Evolutionary conservation across 2,329 filamentous ascomycete species (phyloP), one percentile per base, ranked within the genome.

Genomic region (Fusarium staphyleae): DNA sequence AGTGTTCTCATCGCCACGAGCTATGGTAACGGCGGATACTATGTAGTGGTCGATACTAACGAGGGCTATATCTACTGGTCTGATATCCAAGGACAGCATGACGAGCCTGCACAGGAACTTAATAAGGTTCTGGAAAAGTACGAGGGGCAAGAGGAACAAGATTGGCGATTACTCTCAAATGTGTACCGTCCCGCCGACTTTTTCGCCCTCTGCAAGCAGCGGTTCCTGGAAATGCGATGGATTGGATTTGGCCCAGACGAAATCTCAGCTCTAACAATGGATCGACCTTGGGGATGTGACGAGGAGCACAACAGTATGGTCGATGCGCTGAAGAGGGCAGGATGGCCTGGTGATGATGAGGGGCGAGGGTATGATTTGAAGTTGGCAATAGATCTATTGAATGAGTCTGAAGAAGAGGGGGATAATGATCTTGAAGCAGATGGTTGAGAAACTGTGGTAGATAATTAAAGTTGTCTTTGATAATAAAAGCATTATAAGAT

Each of bases 1-100:
- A 5, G 56, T 36, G 51, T 44, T 29, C 7, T 30, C 14, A 50
- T 64, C 32, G 54, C 61, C 10, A 36, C 54, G 16, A 45, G 29
- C n/a, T 6, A 9, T 7, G 35, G 24, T 10, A 22, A 32, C 10
- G 44, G 24, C 37, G 54, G 52, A 1, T 63, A 57, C 35, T 36
- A 35, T 2, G 32, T 60, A 32, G 41, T 60, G 6, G 22, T 63
- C n/a, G 47, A 63, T 19, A 63, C 60, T 15, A 45, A 51, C 1
- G 54, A 60, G 16, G 52, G 52, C 15, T 43, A 34, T 13, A n/a
- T 63, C n/a, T 58, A 60, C 32, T 60, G 60, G 54, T 48, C 36
- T 5, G 46, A 48, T n/a, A 24, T 33, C 5, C 10, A 41, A 16
- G 37, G 46, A 14, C 28, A 42, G 9, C 36, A 40, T 12, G 36